A percentile compares a stretch with the other conserved stretches of the same genome.
These are phyloP conservation scores for Artemisia annua DNA, from an alignment of 129 eudicot species.

Conservation along the genomic window DNA sequence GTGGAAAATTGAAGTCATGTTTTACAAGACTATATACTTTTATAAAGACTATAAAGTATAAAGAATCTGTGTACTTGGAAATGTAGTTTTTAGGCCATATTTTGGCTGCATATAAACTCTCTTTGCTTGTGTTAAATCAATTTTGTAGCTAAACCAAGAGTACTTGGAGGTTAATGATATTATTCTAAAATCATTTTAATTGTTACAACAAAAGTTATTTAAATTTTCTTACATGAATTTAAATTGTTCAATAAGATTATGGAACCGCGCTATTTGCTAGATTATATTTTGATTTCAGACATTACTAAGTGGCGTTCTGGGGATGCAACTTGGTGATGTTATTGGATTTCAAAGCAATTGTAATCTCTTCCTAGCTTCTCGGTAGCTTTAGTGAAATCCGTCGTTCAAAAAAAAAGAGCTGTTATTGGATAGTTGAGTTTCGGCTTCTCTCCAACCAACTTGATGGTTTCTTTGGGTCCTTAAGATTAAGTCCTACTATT, in stretches of 20 bases:
- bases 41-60: background rate
- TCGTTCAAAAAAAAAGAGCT: too few species aligned
- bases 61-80: conserved; percentile 3
- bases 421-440: too few species aligned
- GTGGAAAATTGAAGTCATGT: too few species aligned
- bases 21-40: too few species aligned
- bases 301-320: too few species aligned
- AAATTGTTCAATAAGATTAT: background rate
- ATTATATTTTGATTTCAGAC: background rate
- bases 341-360: too few species aligned
- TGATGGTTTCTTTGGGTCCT: too few species aligned
- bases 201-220: background rate
- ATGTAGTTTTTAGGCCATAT: background rate
- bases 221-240: background rate
- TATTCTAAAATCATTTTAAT: background rate
- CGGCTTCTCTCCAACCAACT: too few species aligned
- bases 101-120: background rate
- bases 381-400: too few species aligned
- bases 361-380: too few species aligned
- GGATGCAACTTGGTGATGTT: too few species aligned
- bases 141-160: background rate
- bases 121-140: background rate
- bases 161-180: background rate
- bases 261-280: background rate
- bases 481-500: background rate